Evolutionary conservation across 108 stramenopile genomes (phyloP).

Genomic region (Fistulifera solaris): DNA sequence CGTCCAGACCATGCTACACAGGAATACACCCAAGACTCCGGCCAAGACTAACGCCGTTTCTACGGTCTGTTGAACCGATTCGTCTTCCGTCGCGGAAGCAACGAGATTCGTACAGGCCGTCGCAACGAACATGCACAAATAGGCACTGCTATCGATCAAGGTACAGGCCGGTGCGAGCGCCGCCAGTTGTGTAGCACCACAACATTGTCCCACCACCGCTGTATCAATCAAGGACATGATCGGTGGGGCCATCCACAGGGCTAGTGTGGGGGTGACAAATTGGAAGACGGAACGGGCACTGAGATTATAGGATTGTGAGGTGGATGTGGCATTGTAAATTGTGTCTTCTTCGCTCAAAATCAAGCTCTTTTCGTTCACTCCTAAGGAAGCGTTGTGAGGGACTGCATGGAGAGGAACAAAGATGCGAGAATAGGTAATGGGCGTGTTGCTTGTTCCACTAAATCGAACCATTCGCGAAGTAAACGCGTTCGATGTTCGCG

Average conservation of each 20-base stretch:
- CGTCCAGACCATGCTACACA: neutral
- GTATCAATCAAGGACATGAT: conserved; percentile 52
- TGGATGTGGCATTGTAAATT: too few species aligned
- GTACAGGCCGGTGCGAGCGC: conserved; percentile 46
- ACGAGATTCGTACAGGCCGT: conserved; percentile 29
- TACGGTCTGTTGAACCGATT: neutral
- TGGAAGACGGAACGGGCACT: conserved; percentile 2
- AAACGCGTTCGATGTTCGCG: too few species aligned
- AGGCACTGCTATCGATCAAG: conserved; percentile 29
- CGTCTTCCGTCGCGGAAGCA: conserved; percentile 3
- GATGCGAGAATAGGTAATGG: too few species aligned
- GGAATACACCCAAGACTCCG: conserved; percentile 6
- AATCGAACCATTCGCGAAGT: too few species aligned
- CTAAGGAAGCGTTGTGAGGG: too few species aligned
- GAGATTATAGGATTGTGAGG: neutral
- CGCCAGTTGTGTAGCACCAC: conserved; percentile 26
- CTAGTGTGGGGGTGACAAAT: conserved; percentile 13
- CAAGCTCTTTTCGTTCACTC: too few species aligned
- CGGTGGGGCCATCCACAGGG: conserved; percentile 38
- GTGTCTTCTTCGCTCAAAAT: too few species aligned
- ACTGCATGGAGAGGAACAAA: too few species aligned
- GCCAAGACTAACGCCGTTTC: conserved; percentile 8
- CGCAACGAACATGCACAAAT: conserved; percentile 38
- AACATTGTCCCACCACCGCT: conserved; percentile 31
- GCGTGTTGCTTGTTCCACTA: too few species aligned